phyloP scores from a whole-genome alignment of 192 early-diverging fungal species.

The Pilobolus umbonatus region DNA sequence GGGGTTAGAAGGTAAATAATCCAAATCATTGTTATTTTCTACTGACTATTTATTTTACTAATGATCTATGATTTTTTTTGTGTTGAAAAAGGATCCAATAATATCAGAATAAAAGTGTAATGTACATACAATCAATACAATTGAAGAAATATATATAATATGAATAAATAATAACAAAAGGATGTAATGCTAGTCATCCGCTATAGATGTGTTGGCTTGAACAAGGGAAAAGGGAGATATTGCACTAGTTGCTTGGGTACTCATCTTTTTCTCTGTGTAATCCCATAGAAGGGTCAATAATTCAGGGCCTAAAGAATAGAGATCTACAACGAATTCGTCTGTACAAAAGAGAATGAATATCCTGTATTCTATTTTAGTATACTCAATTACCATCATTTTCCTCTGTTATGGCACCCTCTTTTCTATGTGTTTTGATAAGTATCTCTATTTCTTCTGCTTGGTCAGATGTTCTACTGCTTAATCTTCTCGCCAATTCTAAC shows the following conservation, averaged over 20 bases:
- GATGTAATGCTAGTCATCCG: not conserved
- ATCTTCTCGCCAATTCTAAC: conserved; percentile 18
- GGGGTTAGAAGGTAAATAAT: too few relatives aligned
- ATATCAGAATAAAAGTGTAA: not conserved
- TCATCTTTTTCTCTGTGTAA: conserved; percentile 11
- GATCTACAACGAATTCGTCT: conserved; percentile 24
- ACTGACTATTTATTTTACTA: too few relatives aligned
- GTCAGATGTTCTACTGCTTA: conserved; percentile 13
- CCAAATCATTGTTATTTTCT: too few relatives aligned
- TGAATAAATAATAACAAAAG: too few relatives aligned
- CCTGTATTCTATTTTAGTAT: not conserved
- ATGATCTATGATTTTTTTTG: not conserved
- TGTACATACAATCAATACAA: too few relatives aligned
- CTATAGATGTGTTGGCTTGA: conserved; percentile 3
- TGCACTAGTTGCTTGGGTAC: not conserved
- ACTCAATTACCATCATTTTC: conserved; percentile 20
- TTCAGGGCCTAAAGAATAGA: conserved; percentile 25
- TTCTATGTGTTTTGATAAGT: conserved; percentile 4
- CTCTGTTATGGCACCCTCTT: conserved; percentile 10
- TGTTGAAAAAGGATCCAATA: not conserved
- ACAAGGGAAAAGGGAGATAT: conserved; percentile 1
- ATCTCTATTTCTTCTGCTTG: conserved; percentile 21
- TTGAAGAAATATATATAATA: too few relatives aligned
- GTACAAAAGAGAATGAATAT: not conserved
- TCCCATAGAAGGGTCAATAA: conserved; percentile 19